A percentile compares a stretch with the other conserved stretches of the same genome.
Conservation (phyloP, 2,329 filamentous ascomycete species). For the Stemphylium vesicarium region DNA sequence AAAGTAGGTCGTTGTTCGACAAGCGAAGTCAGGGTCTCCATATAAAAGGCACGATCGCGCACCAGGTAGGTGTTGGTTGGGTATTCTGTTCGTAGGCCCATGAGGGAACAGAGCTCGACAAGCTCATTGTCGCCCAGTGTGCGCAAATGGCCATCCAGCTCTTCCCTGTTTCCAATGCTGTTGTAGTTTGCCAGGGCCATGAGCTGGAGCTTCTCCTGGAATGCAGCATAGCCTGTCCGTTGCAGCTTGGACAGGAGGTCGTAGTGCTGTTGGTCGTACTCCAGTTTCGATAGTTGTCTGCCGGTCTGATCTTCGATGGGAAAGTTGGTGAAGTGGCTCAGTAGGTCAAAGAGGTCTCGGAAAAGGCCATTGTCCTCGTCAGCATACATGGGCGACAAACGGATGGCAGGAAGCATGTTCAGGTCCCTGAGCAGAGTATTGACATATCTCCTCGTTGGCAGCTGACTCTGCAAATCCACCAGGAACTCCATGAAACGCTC, state of each 20-base stretch:
- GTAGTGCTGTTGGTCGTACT: conserved; percentile 83
- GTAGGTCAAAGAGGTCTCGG: conserved; percentile 78
- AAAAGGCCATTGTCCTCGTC: conserved; percentile 77
- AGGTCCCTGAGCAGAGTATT: conserved; percentile 87
- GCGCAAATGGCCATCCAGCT: conserved; percentile 77
- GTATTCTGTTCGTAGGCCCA: conserved; percentile 84
- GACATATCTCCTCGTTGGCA: conserved; percentile 92
- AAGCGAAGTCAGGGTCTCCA: conserved; percentile 74
- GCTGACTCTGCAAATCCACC: conserved; percentile 87
- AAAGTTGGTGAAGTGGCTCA: conserved; percentile 87
- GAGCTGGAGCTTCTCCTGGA: conserved; percentile 89
- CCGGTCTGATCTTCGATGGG: conserved; percentile 91
- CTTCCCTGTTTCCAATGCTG: conserved; percentile 78
- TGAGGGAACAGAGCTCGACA: conserved; percentile 67
- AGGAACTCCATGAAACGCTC: conserved; percentile 93
- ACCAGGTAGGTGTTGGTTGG: conserved; percentile 71
- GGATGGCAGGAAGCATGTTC: conserved; percentile 78
- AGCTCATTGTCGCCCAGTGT: conserved; percentile 78
- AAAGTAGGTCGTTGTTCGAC: conserved; percentile 83
- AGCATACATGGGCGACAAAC: conserved; percentile 78
- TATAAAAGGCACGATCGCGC: conserved; percentile 67
- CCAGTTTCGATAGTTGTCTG: conserved; percentile 71
- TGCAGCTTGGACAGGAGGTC: conserved; percentile 79
- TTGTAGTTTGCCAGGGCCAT: conserved; percentile 91
- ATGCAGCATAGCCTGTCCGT: conserved; percentile 73